Evolutionary conservation across 768 basidiomycete species (phyloP), one percentile per base, ranked within the genome.

Genomic region (Boletus subparvulus): DNA sequence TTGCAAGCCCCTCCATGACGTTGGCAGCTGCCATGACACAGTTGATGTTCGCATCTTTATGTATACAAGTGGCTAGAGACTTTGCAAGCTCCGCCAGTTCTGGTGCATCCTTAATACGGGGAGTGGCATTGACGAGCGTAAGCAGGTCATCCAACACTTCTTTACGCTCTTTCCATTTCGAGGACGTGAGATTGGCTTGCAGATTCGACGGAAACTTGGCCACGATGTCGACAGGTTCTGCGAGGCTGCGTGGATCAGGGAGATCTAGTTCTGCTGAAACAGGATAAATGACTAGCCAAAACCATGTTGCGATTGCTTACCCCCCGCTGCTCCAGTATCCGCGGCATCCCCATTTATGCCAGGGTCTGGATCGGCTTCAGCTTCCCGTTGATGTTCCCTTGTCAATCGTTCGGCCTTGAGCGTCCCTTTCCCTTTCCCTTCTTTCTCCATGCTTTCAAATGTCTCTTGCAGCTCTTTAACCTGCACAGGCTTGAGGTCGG

Each of bases 131-230:
- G 32, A 98, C 73, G 36, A 92, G 73, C 3, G 82, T 81, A 44
- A 85, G 78, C 24, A 96, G 79, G 28, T 92, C 92, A 61, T 97
- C 94, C 33, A 98, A 77, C 3, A 83, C 90, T 64, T 95, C 91
- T 67, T 98, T 94, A 40, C 93, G 84, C 62, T 99, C 97, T 68
- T 99, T 98, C 97, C 97, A 99, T 73, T 98, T 98, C 0, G 92
- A 85, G 5, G 97, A 98, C 24, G 86, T 82, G 48, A 99, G 78
- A 49, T 81, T 77, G 3, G 85, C 77, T 55, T 90, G 84, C 58
- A 98, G 78, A 54, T 86, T 86, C 3, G 83, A 69, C 0, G 97
- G 90, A 42, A 98, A 79, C 61, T 88, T 87, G 3, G 84, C 71
- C 21, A 87, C 77, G 53, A 97, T 85, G 67, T 94, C 83, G 40